phyloP scores from a whole-genome alignment of 2,329 filamentous ascomycete genomes.

The Alternaria sp. region DNA sequence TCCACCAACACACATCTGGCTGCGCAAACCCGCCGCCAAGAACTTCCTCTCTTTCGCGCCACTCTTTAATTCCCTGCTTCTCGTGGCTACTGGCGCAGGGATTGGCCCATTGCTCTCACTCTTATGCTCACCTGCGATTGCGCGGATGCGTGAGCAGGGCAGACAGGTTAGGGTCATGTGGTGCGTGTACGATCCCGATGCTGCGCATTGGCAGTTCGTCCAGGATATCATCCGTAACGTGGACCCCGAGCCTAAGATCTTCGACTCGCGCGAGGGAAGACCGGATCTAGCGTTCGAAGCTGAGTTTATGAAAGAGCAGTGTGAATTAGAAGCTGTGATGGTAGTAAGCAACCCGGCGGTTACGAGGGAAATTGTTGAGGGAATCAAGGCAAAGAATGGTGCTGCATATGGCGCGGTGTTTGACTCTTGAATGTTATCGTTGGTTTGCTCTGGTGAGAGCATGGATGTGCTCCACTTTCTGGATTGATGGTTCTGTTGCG shows the following conservation, averaged over 20 bases:
- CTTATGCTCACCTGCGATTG: conserved; percentile 14
- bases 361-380: conserved; percentile 21
- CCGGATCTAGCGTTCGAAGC: conserved; percentile 25
- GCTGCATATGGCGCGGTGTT: conserved; percentile 33
- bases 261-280: conserved; percentile 14
- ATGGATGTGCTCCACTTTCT: background rate
- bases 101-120: conserved; percentile 31
- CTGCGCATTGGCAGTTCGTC: conserved; percentile 23
- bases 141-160: conserved; percentile 8
- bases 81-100: conserved; percentile 32
- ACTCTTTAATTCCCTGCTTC: conserved; percentile 25
- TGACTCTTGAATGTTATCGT: conserved; percentile 18
- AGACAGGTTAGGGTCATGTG: conserved; percentile 22
- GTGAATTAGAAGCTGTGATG: conserved; percentile 23
- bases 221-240: conserved; percentile 16
- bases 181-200: conserved; percentile 19
- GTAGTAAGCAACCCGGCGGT: conserved; percentile 28
- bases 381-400: conserved; percentile 13
- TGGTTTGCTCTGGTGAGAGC: no score
- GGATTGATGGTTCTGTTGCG: background rate
- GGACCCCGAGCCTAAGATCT: conserved; percentile 18
- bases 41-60: conserved; percentile 30
- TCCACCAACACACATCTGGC: conserved; percentile 21
- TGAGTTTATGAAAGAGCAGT: background rate
- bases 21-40: conserved; percentile 21